phyloP scores from a whole-genome alignment of 306 rosid genomes.

The Biancaea sappan region DNA sequence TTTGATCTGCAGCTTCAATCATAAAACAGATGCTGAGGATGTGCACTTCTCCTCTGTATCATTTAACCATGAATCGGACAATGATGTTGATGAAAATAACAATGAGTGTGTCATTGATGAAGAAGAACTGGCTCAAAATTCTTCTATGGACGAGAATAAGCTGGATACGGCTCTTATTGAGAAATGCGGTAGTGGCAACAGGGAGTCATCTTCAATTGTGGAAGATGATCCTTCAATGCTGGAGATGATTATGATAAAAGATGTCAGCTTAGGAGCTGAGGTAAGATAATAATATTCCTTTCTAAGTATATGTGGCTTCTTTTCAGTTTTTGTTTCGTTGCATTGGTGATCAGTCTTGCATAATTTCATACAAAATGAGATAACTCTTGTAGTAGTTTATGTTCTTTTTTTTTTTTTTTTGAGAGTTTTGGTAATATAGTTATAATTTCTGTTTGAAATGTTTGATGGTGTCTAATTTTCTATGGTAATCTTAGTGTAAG shows the following conservation, averaged over 20 bases:
- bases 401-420: slow-evolving; percentile 9
- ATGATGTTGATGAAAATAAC: slow-evolving; percentile 17
- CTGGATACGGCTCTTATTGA: slow-evolving; percentile 19
- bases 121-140: slow-evolving; percentile 34
- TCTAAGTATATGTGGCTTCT: not conserved
- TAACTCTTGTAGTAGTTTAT: not conserved
- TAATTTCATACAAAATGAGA: slow-evolving; percentile 5
- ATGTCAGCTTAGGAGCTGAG: slow-evolving; percentile 78
- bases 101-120: slow-evolving; percentile 36
- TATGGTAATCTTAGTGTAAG: slow-evolving; percentile 9
- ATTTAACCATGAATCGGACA: slow-evolving; percentile 50
- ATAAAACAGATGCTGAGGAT: slow-evolving; percentile 89
- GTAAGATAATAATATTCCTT: slow-evolving; percentile 44
- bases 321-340: not conserved
- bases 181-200: slow-evolving; percentile 26
- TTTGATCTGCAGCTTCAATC: slow-evolving; percentile 72
- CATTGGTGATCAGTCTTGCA: not conserved
- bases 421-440: not conserved
- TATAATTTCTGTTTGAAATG: slow-evolving; percentile 15
- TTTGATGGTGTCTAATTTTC: slow-evolving; percentile 8
- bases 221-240: slow-evolving; percentile 48
- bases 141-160: slow-evolving; percentile 35
- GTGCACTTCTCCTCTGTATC: slow-evolving; percentile 72
- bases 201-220: slow-evolving; percentile 38
- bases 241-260: slow-evolving; percentile 86